Evolutionary conservation across 305 asterid genomes (phyloP).

Genomic region (Andrographis paniculata): DNA sequence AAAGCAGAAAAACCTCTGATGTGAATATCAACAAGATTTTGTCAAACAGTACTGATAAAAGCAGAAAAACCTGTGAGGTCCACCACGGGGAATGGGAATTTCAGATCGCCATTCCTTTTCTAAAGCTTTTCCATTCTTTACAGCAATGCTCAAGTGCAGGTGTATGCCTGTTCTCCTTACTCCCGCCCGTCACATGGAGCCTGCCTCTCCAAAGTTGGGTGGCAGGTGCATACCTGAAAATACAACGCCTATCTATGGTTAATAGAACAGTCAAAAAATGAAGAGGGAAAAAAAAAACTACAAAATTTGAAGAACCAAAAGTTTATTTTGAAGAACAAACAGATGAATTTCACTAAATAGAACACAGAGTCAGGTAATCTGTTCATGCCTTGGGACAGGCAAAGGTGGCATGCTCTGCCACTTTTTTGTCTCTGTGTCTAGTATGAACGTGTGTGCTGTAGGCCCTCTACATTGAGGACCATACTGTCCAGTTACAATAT

Average conservation of each 20-base stretch:
- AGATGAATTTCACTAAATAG: conserved; percentile 3
- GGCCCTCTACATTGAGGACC: conserved; percentile 99
- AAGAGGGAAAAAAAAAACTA: background rate
- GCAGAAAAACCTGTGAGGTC: conserved; percentile 79
- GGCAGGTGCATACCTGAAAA: conserved; percentile 90
- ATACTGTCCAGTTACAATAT: conserved; percentile 79
- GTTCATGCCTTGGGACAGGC: conserved; percentile 77
- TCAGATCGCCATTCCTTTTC: conserved; percentile 81
- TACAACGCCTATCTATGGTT: conserved; percentile 5
- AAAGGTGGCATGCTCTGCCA: conserved; percentile 73
- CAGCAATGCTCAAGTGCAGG: conserved; percentile 86
- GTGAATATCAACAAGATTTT: too few relatives aligned
- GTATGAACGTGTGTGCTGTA: conserved; percentile 66
- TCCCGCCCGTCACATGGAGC: conserved; percentile 98
- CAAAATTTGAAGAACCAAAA: conserved; percentile 1
- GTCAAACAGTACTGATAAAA: conserved; percentile 11
- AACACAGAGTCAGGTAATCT: conserved; percentile 5
- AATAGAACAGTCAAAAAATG: background rate
- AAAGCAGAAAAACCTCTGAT: conserved; percentile 46
- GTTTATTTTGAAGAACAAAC: conserved; percentile 4
- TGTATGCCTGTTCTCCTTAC: conserved; percentile 82
- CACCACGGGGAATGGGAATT: conserved; percentile 96
- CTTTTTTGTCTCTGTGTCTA: conserved; percentile 63
- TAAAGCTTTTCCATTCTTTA: conserved; percentile 78
- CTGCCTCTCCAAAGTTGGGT: conserved; percentile 97